Conservation (phyloP, 2,329 filamentous ascomycete genomes). For the Aspergillus latus region DNA sequence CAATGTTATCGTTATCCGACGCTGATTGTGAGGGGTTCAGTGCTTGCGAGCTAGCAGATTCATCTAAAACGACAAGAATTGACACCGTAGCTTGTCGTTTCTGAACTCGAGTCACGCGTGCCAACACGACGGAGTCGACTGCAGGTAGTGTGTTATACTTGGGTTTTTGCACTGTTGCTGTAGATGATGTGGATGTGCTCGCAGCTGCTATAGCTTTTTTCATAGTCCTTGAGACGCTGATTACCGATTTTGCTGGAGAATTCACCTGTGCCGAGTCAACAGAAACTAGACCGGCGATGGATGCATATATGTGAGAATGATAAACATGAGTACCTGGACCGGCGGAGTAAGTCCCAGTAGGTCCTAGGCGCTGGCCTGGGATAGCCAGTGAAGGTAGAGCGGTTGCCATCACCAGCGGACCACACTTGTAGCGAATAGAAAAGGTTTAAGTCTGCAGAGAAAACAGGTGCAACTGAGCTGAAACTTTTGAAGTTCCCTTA, state of each 20-base stretch:
- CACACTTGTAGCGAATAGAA: neutral
- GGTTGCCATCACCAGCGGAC: constrained; percentile 27
- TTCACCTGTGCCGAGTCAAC: constrained; percentile 48
- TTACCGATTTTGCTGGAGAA: constrained; percentile 39
- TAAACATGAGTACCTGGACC: constrained; percentile 84
- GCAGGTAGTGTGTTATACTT: constrained; percentile 75
- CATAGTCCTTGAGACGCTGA: constrained; percentile 32
- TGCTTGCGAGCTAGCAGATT: constrained; percentile 21
- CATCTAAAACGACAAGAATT: constrained; percentile 76
- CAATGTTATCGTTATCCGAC: constrained; percentile 41
- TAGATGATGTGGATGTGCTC: constrained; percentile 17
- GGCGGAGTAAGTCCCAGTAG: constrained; percentile 64
- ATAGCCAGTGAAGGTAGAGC: constrained; percentile 59
- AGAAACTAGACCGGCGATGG: constrained; percentile 71
- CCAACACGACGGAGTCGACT: constrained; percentile 77
- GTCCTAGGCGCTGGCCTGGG: constrained; percentile 78
- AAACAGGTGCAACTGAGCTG: constrained; percentile 1
- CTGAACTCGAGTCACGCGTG: constrained; percentile 80
- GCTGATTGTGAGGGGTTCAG: constrained; percentile 23
- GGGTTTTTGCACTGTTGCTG: constrained; percentile 28
- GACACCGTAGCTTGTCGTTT: constrained; percentile 81
- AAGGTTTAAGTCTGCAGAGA: neutral
- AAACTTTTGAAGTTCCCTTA: constrained; percentile 2
- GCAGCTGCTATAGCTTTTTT: neutral
- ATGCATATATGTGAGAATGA: constrained; percentile 72